phyloP scores from a whole-genome alignment of 768 basidiomycete genomes.

The Panaeolus papilionaceus region DNA sequence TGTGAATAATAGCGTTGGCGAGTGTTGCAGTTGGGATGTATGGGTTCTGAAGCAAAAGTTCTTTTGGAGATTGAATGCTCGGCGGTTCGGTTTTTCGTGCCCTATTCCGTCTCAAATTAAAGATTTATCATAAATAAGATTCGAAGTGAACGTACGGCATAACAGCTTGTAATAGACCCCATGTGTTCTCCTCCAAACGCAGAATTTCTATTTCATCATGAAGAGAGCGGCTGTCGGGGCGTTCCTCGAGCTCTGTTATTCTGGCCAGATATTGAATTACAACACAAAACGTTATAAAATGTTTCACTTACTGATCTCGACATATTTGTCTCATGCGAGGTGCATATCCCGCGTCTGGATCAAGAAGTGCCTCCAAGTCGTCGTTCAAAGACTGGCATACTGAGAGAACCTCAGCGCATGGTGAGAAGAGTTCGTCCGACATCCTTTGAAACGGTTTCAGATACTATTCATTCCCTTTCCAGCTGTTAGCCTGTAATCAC shows the following conservation, averaged over 20 bases:
- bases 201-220: conserved; percentile 66
- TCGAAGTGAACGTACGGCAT: conserved; percentile 61
- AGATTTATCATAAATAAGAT: neutral
- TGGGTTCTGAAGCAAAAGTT: conserved; percentile 72
- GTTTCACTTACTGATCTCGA: conserved; percentile 57
- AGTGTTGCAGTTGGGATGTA: conserved; percentile 83
- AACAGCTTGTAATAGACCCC: conserved; percentile 80
- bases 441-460: conserved; percentile 31
- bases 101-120: conserved; percentile 38
- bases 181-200: conserved; percentile 80
- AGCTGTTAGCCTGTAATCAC: neutral
- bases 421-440: conserved; percentile 62
- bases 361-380: conserved; percentile 65
- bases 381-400: conserved; percentile 60
- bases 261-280: conserved; percentile 36
- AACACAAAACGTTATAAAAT: neutral
- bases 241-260: conserved; percentile 58
- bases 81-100: conserved; percentile 69
- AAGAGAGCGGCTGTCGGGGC: conserved; percentile 39
- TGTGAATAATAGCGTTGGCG: conserved; percentile 73
- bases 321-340: conserved; percentile 62
- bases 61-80: conserved; percentile 52
- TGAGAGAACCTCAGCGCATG: conserved; percentile 71
- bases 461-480: neutral
- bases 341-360: conserved; percentile 74